Percentiles rank a stretch among this genome's conserved stretches.
Conservation (phyloP, 192 early-diverging fungal genomes). For the Haplosporangium gracile region DNA sequence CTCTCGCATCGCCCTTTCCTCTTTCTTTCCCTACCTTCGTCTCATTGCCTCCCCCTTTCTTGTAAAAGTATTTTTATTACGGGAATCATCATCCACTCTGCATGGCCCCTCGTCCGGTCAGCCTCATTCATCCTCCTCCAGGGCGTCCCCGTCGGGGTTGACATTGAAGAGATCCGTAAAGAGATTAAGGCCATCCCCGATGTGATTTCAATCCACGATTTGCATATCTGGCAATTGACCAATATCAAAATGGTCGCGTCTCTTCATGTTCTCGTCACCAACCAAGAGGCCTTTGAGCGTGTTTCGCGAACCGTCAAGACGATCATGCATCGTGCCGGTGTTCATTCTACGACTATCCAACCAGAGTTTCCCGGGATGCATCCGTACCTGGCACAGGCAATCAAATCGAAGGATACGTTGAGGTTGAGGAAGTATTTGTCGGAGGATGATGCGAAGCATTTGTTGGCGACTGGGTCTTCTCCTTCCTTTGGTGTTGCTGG, state of each 20-base stretch:
- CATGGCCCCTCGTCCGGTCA: constrained; percentile 62
- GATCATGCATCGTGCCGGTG: constrained; percentile 82
- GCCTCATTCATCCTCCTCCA: constrained; percentile 87
- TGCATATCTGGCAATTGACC: constrained; percentile 94
- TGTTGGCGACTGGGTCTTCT: constrained; percentile 10
- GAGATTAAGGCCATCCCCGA: constrained; percentile 72
- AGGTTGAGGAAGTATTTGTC: neutral
- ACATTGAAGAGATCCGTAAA: constrained; percentile 72
- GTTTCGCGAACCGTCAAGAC: constrained; percentile 79
- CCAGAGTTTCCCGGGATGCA: constrained; percentile 78
- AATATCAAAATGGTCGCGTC: constrained; percentile 86
- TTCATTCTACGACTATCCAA: constrained; percentile 93
- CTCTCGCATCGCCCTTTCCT: neutral
- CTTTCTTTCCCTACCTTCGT: neutral
- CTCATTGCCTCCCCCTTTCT: neutral
- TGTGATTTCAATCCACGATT: constrained; percentile 86
- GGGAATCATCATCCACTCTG: constrained; percentile 70
- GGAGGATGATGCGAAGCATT: constrained; percentile 18
- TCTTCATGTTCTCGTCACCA: constrained; percentile 81
- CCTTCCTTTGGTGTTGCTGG: constrained; percentile 9
- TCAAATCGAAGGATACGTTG: neutral
- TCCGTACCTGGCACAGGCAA: constrained; percentile 17
- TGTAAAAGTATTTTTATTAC: constrained; percentile 66
- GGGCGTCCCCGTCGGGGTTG: constrained; percentile 78
- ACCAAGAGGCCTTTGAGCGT: constrained; percentile 75